Percentiles rank a stretch among this genome's conserved stretches.
Conservation (phyloP, 1,139 yeast genomes). For the Sugiyamaella castrensis region DNA sequence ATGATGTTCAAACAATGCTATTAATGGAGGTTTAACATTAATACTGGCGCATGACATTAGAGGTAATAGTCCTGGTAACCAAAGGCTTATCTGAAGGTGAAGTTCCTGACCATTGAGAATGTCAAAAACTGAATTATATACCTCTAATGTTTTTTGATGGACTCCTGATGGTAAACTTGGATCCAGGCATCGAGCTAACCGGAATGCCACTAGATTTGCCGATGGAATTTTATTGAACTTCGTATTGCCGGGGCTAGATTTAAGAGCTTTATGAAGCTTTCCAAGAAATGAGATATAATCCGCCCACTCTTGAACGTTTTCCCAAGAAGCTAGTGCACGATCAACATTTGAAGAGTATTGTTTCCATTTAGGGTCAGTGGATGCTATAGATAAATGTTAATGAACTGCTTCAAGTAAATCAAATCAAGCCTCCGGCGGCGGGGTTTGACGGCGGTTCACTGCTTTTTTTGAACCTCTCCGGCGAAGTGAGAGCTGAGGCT, state of each 20-base stretch:
- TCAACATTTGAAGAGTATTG: slow-evolving; percentile 66
- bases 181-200: slow-evolving; percentile 60
- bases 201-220: slow-evolving; percentile 39
- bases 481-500: not conserved
- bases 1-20: slow-evolving; percentile 56
- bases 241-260: slow-evolving; percentile 27
- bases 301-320: slow-evolving; percentile 95
- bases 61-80: slow-evolving; percentile 91
- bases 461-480: not conserved
- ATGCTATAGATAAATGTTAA: not conserved
- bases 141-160: slow-evolving; percentile 79
- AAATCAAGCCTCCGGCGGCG: slow-evolving; percentile 1
- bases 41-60: slow-evolving; percentile 83
- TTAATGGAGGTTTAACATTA: slow-evolving; percentile 74
- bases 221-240: slow-evolving; percentile 44
- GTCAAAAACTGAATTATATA: slow-evolving; percentile 68
- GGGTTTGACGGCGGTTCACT: not conserved
- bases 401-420: not conserved
- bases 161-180: slow-evolving; percentile 90
- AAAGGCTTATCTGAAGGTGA: slow-evolving; percentile 42
- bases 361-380: slow-evolving; percentile 55
- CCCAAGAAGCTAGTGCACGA: slow-evolving; percentile 74
- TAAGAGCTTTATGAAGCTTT: slow-evolving; percentile 68
- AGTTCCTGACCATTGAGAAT: slow-evolving; percentile 40
- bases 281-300: slow-evolving; percentile 89